Base-by-base conservation (phyloP, 2,329 filamentous ascomycete genomes). In the Colletotrichum sp. region DNA sequence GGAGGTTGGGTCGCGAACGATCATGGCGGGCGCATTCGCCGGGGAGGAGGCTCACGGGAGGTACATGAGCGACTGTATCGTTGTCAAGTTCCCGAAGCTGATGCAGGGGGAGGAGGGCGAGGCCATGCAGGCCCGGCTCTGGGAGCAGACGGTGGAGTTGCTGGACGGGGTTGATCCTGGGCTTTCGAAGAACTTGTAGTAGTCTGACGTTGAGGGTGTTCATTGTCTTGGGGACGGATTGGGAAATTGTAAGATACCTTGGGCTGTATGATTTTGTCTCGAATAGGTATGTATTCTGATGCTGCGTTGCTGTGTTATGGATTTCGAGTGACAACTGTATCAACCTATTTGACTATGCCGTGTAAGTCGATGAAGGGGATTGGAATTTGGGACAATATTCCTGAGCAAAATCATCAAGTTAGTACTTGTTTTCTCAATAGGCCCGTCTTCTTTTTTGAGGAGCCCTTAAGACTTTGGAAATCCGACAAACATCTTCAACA, bases 111-210 rank as follows among this genome's bases (percentile, higher is more conserved):
- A 83, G 7, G 82, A 87, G 39, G 88, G 87, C 1, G 78, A 80
- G 49, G 69, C 81, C 68, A 75, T 81, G 69, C 86, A 85, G 73
- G 79, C 80, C 62, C 84, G 81, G 73, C 80, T 88, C 4, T 90
- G 84, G 80, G 82, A 79, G 18, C 87, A 90, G 81, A 77, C 90
- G 78, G 63, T 86, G 76, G 83, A 78, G 13, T 81, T 87, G 24
- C 70, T 90, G 34, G 87, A 89, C 66, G 81, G 68, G 5, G 83
- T 89, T 36, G 83, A 88, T 76, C 85, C 86, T 1, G 86, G 85
- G 0, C 79, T 88, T 16, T 80, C 78, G 9, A 78, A 79, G 32
- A 84, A 84, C 18, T 78, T 86, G 13, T 86, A 77, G 13, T 86
- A 77, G 1, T 2, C 5, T 28, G 44, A 52, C 1, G 15, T 28